Evolutionary conservation across 805 yeast species (phyloP).

Genomic region (Starmerella stellata): DNA sequence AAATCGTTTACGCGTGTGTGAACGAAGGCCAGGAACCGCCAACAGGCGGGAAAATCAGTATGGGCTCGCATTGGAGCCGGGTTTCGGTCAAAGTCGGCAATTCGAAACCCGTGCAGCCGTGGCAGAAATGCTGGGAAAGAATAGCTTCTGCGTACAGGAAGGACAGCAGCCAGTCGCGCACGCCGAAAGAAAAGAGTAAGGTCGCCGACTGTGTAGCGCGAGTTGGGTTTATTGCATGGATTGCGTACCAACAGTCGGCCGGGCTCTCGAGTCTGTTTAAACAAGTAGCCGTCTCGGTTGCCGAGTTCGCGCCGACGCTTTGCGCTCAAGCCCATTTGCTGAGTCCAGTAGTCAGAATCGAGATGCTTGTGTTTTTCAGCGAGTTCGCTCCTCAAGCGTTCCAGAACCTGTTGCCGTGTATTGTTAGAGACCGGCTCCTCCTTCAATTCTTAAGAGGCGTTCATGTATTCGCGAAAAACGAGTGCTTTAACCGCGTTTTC

Average conservation of each 20-base stretch:
- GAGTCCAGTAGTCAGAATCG: neutral
- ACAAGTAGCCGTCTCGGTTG: neutral
- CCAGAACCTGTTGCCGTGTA: neutral
- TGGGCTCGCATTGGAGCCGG: neutral
- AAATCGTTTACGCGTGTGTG: neutral
- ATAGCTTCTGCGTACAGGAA: neutral
- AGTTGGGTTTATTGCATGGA: neutral
- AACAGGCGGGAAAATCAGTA: neutral
- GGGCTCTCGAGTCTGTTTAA: neutral
- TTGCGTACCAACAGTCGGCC: neutral
- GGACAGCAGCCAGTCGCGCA: neutral
- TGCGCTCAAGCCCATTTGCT: neutral
- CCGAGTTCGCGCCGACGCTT: neutral
- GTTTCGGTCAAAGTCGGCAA: neutral
- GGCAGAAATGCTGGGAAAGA: slow-evolving; percentile 1
- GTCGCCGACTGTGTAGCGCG: neutral
- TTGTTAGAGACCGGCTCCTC: neutral
- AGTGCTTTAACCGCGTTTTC: neutral
- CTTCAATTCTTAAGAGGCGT: neutral
- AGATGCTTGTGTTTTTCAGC: neutral
- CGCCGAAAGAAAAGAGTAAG: neutral
- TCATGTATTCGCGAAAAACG: neutral
- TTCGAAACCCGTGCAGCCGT: neutral
- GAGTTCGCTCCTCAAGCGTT: slow-evolving; percentile 1
- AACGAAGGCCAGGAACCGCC: neutral